Evolutionary conservation across 805 yeast species (phyloP), one percentile per base, ranked within the genome.

Genomic region (Wickerhamiella azymoides): DNA sequence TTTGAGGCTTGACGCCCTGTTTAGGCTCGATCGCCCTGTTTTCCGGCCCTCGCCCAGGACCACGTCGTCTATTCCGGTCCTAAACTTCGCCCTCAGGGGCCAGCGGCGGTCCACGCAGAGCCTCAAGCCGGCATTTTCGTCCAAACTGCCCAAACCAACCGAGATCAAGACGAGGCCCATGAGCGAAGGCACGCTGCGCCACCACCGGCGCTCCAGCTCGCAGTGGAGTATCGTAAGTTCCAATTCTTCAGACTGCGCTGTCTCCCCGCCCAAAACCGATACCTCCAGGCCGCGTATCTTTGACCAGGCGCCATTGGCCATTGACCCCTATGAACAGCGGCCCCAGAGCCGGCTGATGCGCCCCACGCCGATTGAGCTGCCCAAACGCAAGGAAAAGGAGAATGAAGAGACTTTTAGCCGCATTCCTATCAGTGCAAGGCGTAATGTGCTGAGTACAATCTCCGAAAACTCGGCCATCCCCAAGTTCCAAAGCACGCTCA

Each of bases 351-450:
- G 45, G 24, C 35, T 42, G 13, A 18, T 36, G 36, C 24, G 25
- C 10, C 45, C 45, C 6, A 42, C 45, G 4, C 45, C 45, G 10
- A 28, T 42, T 5, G 44, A 41, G 24, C 24, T 41, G 39, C 14
- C 44, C 13, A 33, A 33, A 33, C 28, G 17, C 24, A 28, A 30
- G 14, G 19, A 9, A 9, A 32, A 40, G 10, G 35, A 41, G n/a
- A 37, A 41, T 10, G 35, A 30, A 32, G 44, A 41, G 16, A 30
- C 32, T 30, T 21, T 41, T n/a, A 33, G 38, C 44, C n/a, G 28
- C 11, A 33, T 41, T 10, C 44, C 44, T 16, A 28, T 41, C 40
- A 37, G 40, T 21, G 27, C 27, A 13, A 10, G 40, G 13, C 27
- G 40, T 7, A 37, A 24, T 24, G 32, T 10, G n/a, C 33, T 30